A percentile compares a stretch with the other conserved stretches of the same genome.
Conservation (phyloP, 805 yeast genomes). For the Zygosaccharomyces bailii region DNA sequence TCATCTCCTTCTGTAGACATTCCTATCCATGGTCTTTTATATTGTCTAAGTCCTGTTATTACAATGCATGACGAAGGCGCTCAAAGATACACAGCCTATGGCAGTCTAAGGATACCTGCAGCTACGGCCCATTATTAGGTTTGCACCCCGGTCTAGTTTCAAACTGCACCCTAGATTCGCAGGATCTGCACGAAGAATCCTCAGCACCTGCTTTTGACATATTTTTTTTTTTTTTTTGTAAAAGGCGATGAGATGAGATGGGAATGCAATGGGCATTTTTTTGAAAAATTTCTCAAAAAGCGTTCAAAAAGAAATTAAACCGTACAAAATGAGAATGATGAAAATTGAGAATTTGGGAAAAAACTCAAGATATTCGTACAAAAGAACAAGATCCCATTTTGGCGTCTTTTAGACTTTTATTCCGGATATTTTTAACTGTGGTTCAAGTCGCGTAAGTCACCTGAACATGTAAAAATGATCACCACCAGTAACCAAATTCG, state of each 20-base stretch:
- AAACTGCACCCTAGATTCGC: conserved; percentile 1
- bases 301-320: not conserved
- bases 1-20: too few species aligned
- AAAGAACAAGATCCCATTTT: too few species aligned
- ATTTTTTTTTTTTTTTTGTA: not conserved
- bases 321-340: too few species aligned
- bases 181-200: not conserved
- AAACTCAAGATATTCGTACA: too few species aligned
- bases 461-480: not conserved
- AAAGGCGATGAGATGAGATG: not conserved
- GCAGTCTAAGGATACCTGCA: too few species aligned
- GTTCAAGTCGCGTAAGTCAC: not conserved
- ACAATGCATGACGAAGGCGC: too few species aligned
- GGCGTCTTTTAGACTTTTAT: too few species aligned
- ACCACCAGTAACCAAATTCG: not conserved
- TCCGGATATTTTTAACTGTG: too few species aligned
- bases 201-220: not conserved
- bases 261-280: not conserved
- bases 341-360: too few species aligned
- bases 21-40: not conserved
- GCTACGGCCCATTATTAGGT: not conserved
- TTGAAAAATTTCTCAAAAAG: not conserved
- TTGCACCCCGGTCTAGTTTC: not conserved
- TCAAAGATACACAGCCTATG: too few species aligned
- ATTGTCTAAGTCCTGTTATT: not conserved